Conservation (phyloP, 2,329 filamentous ascomycete genomes). For the Tolypocladium ovalisporum region DNA sequence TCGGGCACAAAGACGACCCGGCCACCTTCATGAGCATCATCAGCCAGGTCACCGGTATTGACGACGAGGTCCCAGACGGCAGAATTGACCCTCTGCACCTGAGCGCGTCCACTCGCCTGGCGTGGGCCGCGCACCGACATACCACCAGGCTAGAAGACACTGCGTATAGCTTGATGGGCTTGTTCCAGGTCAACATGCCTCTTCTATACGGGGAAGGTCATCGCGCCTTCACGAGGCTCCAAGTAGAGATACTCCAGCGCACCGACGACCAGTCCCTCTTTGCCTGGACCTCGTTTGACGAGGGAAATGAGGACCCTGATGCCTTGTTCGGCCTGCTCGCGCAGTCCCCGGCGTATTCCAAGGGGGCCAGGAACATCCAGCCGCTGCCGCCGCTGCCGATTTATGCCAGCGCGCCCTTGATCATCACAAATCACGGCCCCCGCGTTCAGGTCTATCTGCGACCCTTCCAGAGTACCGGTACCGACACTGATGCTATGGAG, state of each 20-base stretch:
- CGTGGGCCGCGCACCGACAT: constrained; percentile 7
- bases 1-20: not conserved
- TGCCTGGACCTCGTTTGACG: constrained; percentile 1
- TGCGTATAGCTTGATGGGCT: constrained; percentile 12
- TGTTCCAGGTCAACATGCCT: constrained; percentile 12
- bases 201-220: constrained; percentile 11
- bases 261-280: constrained; percentile 6
- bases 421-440: not conserved
- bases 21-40: not conserved
- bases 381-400: not conserved
- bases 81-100: not conserved
- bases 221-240: constrained; percentile 8
- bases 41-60: not conserved
- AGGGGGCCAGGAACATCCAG: not conserved
- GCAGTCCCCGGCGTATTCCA: not conserved
- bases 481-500: not conserved
- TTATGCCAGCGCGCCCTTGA: not conserved
- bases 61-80: not conserved
- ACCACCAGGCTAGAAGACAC: constrained; percentile 10
- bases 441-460: not conserved
- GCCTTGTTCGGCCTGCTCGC: not conserved
- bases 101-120: constrained; percentile 4
- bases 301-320: not conserved
- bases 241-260: constrained; percentile 9
- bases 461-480: not conserved